Conservation (phyloP, 169 alveolate species). For the Plasmodium blacklocki region DNA sequence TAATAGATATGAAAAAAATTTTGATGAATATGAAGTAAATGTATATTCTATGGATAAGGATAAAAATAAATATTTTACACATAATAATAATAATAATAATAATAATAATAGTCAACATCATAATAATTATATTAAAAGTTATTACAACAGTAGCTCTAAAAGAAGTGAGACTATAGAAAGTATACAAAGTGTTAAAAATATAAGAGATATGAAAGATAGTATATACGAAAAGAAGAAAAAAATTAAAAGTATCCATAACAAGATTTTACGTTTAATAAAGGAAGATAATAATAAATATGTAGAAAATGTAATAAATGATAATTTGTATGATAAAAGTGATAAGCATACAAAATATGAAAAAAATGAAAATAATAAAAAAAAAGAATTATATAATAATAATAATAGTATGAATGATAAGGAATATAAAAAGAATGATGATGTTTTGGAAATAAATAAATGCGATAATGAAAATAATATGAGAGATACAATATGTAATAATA, state of each 20-base stretch:
- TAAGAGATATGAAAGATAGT: slow-evolving; percentile 15
- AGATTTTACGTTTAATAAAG: slow-evolving; percentile 32
- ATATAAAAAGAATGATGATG: no score
- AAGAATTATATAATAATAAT: no score
- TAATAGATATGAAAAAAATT: no score
- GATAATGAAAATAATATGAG: no score
- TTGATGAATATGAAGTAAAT: not conserved
- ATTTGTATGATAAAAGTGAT: no score
- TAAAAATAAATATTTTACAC: not conserved
- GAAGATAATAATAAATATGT: slow-evolving; percentile 13
- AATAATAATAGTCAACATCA: not conserved
- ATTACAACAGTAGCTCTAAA: not conserved
- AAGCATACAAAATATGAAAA: no score
- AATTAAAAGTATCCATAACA: slow-evolving; percentile 65
- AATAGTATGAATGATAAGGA: no score
- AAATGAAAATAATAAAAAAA: no score
- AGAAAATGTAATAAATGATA: no score
- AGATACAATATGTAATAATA: no score
- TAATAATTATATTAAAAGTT: not conserved
- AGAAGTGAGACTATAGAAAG: not conserved
- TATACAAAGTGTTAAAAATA: not conserved
- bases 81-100: not conserved
- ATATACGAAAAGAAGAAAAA: slow-evolving; percentile 42
- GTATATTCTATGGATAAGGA: not conserved
- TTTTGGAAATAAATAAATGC: no score